Evolutionary conservation across 169 alveolate genomes (phyloP).

Genomic region (Theileria equi): DNA sequence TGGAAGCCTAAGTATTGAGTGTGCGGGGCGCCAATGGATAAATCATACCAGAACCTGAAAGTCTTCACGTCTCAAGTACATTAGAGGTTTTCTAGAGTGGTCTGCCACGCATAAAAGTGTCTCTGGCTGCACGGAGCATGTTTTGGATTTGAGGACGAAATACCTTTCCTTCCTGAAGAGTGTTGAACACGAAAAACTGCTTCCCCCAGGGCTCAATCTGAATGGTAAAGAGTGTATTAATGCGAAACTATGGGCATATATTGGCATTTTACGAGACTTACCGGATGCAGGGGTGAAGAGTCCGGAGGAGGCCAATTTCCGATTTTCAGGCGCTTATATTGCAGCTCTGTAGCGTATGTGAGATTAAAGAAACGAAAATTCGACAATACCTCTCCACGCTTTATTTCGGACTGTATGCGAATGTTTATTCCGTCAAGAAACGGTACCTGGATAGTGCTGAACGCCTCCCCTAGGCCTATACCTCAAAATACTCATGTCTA

Average conservation of each 20-base stretch:
- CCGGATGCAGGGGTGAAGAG: conserved; percentile 64
- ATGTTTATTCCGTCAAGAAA: too few species aligned
- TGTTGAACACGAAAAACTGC: conserved; percentile 63
- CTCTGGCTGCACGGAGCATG: conserved; percentile 20
- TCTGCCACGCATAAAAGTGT: conserved; percentile 72
- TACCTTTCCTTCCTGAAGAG: conserved; percentile 45
- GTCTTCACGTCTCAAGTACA: conserved; percentile 69
- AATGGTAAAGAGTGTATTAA: not conserved
- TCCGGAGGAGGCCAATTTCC: conserved; percentile 65
- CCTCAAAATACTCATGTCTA: conserved; percentile 37
- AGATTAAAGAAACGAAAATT: not conserved
- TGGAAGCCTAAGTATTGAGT: conserved; percentile 1
- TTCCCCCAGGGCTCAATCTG: conserved; percentile 70
- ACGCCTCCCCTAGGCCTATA: conserved; percentile 40
- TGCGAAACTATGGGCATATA: not conserved
- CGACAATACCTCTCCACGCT: conserved; percentile 56
- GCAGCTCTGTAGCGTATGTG: conserved; percentile 13
- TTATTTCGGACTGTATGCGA: conserved; percentile 55
- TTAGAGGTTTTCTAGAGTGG: conserved; percentile 65
- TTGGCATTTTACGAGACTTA: not conserved
- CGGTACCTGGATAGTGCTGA: conserved; percentile 56
- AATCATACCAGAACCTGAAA: conserved; percentile 53
- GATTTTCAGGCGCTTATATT: conserved; percentile 52
- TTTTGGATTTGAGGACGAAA: not conserved
- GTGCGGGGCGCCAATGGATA: not conserved